Percentiles rank a stretch among this genome's conserved stretches.
Evolutionary conservation across 2,329 filamentous ascomycete genomes (phyloP).

Genomic region (Penicillium sp.): DNA sequence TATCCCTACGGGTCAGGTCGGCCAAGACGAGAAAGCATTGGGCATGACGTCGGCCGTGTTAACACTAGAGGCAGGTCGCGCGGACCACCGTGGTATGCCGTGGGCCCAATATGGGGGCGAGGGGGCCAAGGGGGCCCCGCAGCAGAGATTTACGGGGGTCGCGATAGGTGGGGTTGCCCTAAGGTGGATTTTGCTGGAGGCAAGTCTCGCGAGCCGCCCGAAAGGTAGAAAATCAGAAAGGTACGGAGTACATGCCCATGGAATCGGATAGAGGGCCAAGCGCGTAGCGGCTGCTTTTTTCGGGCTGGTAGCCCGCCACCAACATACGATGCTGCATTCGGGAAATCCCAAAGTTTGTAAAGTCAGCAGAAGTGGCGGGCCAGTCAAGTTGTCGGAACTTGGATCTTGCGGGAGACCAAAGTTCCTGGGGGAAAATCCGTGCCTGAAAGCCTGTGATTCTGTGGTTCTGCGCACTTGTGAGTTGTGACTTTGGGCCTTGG

Average conservation of each 20-base stretch:
- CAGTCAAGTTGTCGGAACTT: neutral
- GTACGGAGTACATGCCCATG: neutral
- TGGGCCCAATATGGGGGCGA: neutral
- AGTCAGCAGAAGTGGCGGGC: neutral
- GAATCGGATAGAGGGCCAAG: neutral
- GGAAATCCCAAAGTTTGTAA: neutral
- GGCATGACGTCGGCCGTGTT: slow-evolving; percentile 8
- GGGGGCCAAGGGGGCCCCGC: slow-evolving; percentile 4
- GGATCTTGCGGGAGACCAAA: neutral
- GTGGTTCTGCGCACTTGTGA: neutral
- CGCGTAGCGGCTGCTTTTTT: neutral
- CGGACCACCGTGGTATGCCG: slow-evolving; percentile 2
- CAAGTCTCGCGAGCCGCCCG: slow-evolving; percentile 6
- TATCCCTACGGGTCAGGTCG: neutral
- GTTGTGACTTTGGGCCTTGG: neutral
- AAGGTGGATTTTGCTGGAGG: neutral
- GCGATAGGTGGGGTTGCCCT: slow-evolving; percentile 4
- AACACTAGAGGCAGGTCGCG: slow-evolving; percentile 7
- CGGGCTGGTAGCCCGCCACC: neutral
- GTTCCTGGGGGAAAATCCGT: neutral
- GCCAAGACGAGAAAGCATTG: slow-evolving; percentile 3
- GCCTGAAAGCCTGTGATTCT: neutral
- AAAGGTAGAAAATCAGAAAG: neutral
- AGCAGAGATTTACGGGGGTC: slow-evolving; percentile 5
- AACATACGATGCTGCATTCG: neutral